These are phyloP conservation scores for Kodamaea sp. DNA, from an alignment of 1,139 yeast genomes.

Conservation along the genomic window DNA sequence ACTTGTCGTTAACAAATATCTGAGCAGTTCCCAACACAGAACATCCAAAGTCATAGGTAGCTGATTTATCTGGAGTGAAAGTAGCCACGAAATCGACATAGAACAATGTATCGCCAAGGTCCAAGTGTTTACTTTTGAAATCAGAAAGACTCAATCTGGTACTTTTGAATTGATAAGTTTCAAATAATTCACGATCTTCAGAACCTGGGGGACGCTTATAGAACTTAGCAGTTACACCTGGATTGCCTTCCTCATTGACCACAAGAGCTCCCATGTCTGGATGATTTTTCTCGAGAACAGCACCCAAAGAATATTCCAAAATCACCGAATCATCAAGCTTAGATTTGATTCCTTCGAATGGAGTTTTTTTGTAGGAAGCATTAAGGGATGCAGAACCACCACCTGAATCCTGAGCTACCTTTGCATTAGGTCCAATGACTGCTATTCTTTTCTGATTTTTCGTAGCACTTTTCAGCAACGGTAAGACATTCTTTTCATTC, in stretches of 20 bases:
- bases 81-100: conserved; percentile 48
- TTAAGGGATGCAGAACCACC: conserved; percentile 41
- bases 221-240: conserved; percentile 42
- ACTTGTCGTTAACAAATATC: conserved; percentile 52
- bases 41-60: conserved; percentile 53
- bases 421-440: conserved; percentile 42
- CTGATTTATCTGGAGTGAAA: conserved; percentile 47
- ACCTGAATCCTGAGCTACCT: conserved; percentile 35
- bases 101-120: conserved; percentile 11
- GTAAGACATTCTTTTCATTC: conserved; percentile 18
- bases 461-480: conserved; percentile 11
- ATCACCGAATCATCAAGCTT: conserved; percentile 22
- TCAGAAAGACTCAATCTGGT: conserved; percentile 11
- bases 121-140: conserved; percentile 6
- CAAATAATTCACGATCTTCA: conserved; percentile 7
- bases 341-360: conserved; percentile 32
- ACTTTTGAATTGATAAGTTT: conserved; percentile 3
- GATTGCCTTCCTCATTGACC: conserved; percentile 30
- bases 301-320: conserved; percentile 31
- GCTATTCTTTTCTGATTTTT: conserved; percentile 25
- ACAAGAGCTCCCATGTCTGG: conserved; percentile 30
- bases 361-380: conserved; percentile 32
- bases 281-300: conserved; percentile 29
- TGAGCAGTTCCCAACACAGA: conserved; percentile 55
- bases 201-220: conserved; percentile 36